Evolutionary conservation across 2,329 filamentous ascomycete species (phyloP).

Genomic region (Corinectria fuckeliana): DNA sequence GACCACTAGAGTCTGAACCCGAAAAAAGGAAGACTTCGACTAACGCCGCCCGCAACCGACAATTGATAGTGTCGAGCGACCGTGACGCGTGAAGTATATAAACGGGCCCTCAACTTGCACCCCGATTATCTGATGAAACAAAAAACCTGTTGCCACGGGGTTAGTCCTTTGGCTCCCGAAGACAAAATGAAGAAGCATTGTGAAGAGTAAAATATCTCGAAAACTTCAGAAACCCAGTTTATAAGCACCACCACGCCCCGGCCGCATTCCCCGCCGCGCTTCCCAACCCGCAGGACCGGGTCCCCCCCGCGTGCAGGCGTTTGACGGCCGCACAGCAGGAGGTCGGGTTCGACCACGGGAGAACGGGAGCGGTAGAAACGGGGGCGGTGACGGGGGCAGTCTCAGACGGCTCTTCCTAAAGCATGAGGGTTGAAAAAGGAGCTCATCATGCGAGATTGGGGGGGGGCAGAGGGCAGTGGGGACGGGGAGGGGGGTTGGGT

Average conservation of each 20-base stretch:
- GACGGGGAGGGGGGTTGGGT: not conserved
- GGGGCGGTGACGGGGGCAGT: slow-evolving; percentile 42
- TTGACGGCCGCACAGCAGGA: slow-evolving; percentile 40
- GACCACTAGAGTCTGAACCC: not conserved
- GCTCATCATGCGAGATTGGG: slow-evolving; percentile 49
- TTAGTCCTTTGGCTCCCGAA: slow-evolving; percentile 23
- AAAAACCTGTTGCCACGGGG: slow-evolving; percentile 20
- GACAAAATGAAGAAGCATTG: slow-evolving; percentile 4
- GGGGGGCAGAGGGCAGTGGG: not conserved
- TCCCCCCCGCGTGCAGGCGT: slow-evolving; percentile 41
- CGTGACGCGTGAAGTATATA: not conserved
- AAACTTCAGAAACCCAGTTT: slow-evolving; percentile 53
- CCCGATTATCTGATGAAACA: not conserved
- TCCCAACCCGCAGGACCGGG: slow-evolving; percentile 29
- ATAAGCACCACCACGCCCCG: slow-evolving; percentile 53
- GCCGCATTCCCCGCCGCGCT: slow-evolving; percentile 40
- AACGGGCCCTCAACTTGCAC: not conserved
- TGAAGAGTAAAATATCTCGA: slow-evolving; percentile 35
- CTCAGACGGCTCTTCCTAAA: slow-evolving; percentile 58
- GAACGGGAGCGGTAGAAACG: slow-evolving; percentile 5
- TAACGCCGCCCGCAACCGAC: not conserved
- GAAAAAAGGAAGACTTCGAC: not conserved
- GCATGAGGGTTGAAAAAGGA: slow-evolving; percentile 47
- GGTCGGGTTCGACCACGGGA: slow-evolving; percentile 31
- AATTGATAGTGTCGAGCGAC: slow-evolving; percentile 4